Evolutionary conservation across 2,329 filamentous ascomycete genomes (phyloP).

Genomic region (Rhexocercosporidium sp.): DNA sequence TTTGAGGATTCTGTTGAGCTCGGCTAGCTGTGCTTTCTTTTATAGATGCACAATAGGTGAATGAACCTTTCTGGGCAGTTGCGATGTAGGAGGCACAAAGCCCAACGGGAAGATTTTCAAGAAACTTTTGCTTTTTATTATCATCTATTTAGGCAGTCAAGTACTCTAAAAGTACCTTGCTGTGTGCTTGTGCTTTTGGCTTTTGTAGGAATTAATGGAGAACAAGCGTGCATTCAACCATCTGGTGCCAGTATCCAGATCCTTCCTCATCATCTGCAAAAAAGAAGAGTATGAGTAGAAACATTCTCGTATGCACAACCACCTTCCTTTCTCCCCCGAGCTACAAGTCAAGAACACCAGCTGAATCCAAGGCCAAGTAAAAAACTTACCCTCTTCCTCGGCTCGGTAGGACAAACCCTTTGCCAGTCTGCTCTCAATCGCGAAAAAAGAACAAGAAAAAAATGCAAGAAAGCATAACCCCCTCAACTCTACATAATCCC

Average conservation of each 20-base stretch:
- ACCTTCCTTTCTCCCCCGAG: neutral
- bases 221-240: neutral
- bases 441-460: neutral
- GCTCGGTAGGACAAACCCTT: neutral
- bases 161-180: neutral
- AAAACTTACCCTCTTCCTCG: neutral
- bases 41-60: no score
- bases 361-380: neutral
- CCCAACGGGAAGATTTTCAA: neutral
- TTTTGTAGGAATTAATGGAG: neutral
- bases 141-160: neutral
- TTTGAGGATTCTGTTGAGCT: no score
- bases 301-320: neutral
- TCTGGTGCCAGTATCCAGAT: neutral
- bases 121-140: neutral
- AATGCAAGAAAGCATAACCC: neutral
- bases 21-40: no score
- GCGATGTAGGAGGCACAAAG: neutral
- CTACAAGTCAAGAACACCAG: neutral
- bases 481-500: constrained; percentile 23
- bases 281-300: no score
- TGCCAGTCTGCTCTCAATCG: neutral
- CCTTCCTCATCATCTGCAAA: neutral
- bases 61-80: neutral
- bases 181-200: neutral